These are phyloP conservation scores for Madurella mycetomatis DNA, from an alignment of 2,329 filamentous ascomycete species.

Conservation along the genomic window DNA sequence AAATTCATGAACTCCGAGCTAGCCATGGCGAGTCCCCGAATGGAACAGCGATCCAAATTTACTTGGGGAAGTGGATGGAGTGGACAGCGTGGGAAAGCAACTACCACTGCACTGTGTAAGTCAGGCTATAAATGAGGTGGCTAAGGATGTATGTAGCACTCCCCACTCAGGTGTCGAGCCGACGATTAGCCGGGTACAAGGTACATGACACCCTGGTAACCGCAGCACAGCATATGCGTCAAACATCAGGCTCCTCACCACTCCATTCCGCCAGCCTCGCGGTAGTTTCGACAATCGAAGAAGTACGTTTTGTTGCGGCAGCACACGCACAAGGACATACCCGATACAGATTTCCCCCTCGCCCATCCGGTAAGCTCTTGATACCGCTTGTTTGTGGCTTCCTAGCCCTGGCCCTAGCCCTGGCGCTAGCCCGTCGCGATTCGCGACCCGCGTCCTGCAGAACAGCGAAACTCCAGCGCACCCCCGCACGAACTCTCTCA, in stretches of 20 bases:
- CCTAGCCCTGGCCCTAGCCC: neutral
- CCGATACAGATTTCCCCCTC: neutral
- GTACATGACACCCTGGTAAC: too few species aligned
- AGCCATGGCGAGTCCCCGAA: too few species aligned
- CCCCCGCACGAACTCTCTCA: constrained; percentile 4
- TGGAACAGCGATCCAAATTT: too few species aligned
- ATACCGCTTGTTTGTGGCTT: neutral
- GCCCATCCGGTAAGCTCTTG: neutral
- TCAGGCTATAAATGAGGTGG: too few species aligned
- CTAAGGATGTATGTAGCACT: too few species aligned
- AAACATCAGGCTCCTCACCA: neutral
- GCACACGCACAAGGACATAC: neutral
- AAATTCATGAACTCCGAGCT: too few species aligned
- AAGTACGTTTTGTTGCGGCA: neutral
- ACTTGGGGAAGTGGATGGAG: too few species aligned
- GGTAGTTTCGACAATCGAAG: neutral
- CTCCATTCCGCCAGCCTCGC: neutral
- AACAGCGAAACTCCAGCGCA: constrained; percentile 2
- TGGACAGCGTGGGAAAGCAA: too few species aligned
- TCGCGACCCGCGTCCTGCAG: neutral
- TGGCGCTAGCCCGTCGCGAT: neutral
- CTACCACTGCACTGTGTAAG: too few species aligned
- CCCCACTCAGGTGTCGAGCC: too few species aligned
- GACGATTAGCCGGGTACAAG: too few species aligned
- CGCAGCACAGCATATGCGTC: neutral